Evolutionary conservation across 2,329 filamentous ascomycete species (phyloP), one percentile per base, ranked within the genome.

Genomic region (Beauveria brongniartii): DNA sequence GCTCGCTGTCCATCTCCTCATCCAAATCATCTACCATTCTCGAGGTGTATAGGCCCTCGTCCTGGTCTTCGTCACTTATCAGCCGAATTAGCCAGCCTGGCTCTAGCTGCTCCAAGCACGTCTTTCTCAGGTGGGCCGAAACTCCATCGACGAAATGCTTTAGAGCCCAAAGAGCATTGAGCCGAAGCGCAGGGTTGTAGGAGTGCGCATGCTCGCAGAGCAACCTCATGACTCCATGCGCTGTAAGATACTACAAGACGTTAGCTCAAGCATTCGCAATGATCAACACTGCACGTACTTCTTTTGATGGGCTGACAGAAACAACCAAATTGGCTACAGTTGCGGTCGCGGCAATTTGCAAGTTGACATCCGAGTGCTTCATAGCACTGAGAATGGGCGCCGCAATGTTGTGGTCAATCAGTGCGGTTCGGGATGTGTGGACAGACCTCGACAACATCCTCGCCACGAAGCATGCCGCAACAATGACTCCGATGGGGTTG

Each of bases 81-180:
- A 94, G 80, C 62, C 88, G 86, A 63, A 93, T 82, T 14, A 97
- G 80, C 90, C 91, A 96, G 12, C 84, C 85, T 0, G 90, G 83
- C 9, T 86, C 87, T 4, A 97, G 80, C 68, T 90, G 86, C 55
- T 92, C 86, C 14, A 97, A 76, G 63, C 91, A 91, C 53, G 83
- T 82, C 68, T 88, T 88, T 74, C 94, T 96, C 65, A 90, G 78
- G 14, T 88, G 82, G 50, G 88, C 85, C 20, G 82, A 82, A 6
- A 89, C 84, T 24, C 85, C 86, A 64, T 89, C 82, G 3, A 96
- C 88, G 55, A 97, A 82, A 73, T 97, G 91, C 71, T 97, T 97
- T 62, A 99, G 77, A 6, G 92, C 91, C 93, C 94, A 99, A 1
- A 99, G 75, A 24, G 92, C 92, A 67, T 94, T 92, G 28, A 95